These are phyloP conservation scores for Fonsecaea pugnacius DNA, from an alignment of 2,329 filamentous ascomycete species.

Conservation along the genomic window DNA sequence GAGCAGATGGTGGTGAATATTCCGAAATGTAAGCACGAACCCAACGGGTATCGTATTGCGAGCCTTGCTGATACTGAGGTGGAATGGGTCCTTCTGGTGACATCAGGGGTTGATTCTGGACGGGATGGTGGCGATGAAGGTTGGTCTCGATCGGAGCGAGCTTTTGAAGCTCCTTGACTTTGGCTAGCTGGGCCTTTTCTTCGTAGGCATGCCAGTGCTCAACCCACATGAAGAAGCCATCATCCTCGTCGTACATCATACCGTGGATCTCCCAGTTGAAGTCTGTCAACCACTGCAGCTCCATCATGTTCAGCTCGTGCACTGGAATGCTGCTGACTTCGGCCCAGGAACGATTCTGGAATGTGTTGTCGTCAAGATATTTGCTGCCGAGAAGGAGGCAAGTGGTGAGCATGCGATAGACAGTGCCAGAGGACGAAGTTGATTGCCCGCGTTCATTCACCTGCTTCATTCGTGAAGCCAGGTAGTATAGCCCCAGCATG, in stretches of 20 bases:
- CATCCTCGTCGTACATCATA: constrained; percentile 74
- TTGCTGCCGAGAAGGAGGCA: constrained; percentile 88
- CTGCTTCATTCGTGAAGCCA: constrained; percentile 80
- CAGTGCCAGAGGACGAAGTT: constrained; percentile 66
- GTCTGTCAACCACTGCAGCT: constrained; percentile 82
- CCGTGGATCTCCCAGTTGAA: constrained; percentile 87
- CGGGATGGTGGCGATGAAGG: constrained; percentile 57
- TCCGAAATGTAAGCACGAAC: constrained; percentile 55
- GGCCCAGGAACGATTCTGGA: constrained; percentile 95
- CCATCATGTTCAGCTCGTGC: constrained; percentile 79
- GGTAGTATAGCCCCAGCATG: constrained; percentile 84
- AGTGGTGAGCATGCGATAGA: constrained; percentile 86
- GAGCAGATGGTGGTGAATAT: constrained; percentile 56
- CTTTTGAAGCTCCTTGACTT: constrained; percentile 53
- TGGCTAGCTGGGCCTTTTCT: constrained; percentile 53
- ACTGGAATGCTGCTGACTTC: constrained; percentile 91
- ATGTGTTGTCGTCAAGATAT: constrained; percentile 95
- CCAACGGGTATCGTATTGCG: constrained; percentile 56
- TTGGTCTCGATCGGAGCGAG: constrained; percentile 69
- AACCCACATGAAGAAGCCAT: constrained; percentile 68
- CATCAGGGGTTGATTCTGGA: constrained; percentile 54
- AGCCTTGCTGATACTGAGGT: constrained; percentile 55
- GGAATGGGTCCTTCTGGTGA: constrained; percentile 55
- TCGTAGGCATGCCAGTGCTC: constrained; percentile 70
- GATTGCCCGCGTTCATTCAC: constrained; percentile 63